Percentiles rank a stretch among this genome's conserved stretches.
Evolutionary conservation across 2,329 filamentous ascomycete genomes (phyloP).

Genomic region (Phialocephala subalpina): DNA sequence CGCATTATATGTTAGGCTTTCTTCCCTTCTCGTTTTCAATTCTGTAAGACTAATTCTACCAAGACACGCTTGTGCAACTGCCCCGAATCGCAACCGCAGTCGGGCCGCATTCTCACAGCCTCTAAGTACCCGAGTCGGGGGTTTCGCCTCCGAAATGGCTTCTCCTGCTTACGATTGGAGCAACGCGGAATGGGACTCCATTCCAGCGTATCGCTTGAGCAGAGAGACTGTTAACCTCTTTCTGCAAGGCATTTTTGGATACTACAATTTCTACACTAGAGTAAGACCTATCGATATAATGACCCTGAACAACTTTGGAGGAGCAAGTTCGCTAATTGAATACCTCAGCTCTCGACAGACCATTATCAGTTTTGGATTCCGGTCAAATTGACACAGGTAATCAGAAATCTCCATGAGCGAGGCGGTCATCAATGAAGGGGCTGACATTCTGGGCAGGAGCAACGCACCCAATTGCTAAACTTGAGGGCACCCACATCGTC

Average conservation of each 20-base stretch:
- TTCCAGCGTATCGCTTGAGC: constrained; percentile 22
- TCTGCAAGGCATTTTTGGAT: constrained; percentile 17
- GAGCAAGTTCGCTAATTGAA: background rate
- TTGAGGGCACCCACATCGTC: background rate
- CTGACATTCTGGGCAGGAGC: background rate
- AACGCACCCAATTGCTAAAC: background rate
- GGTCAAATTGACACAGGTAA: background rate
- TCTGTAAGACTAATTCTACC: background rate
- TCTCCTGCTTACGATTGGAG: background rate
- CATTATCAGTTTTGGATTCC: constrained; percentile 15
- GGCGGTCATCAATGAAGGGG: background rate
- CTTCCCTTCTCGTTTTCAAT: background rate
- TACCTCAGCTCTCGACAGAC: constrained; percentile 15
- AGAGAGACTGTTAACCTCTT: constrained; percentile 17
- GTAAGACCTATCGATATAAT: constrained; percentile 4
- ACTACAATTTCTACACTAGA: constrained; percentile 20
- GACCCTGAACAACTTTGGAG: background rate
- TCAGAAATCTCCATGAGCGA: background rate
- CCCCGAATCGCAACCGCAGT: background rate
- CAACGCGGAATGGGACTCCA: constrained; percentile 6
- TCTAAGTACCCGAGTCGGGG: background rate
- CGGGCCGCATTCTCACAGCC: background rate
- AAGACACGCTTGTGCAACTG: background rate
- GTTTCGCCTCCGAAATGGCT: background rate
- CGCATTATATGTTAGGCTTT: constrained; percentile 6